Evolutionary conservation across 2,329 filamentous ascomycete genomes (phyloP), one percentile per base, ranked within the genome.

Genomic region (Lachnellula hyalina): DNA sequence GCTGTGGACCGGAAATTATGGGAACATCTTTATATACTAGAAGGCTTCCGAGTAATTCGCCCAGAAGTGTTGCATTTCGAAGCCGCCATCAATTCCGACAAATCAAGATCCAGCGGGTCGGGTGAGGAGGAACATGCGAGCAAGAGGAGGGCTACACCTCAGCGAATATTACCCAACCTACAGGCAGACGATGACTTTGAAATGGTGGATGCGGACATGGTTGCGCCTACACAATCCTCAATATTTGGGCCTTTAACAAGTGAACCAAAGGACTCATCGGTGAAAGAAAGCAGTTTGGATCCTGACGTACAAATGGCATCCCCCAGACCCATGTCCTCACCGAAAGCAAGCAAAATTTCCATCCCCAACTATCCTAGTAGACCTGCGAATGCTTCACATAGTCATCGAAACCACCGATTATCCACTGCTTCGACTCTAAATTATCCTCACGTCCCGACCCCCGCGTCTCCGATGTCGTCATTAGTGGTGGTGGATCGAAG

Each of bases 1-100:
- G 86, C 93, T 5, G 74, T 91, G 50, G 94, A 99, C 70, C 83
- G 89, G 35, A 87, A 88, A 58, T 74, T 97, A 28, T 99, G 94
- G 94, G 86, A 90, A 68, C 79, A 83, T 14, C 74, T 96, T 14
- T 99, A 96, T 71, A 80, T 85, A 36, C 74, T 85, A 7, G 92
- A 97, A 73, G 94, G 94, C 5, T 99, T 94, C 89, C 84, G 84
- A 61, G 81, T 87, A 6, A 78, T 92, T 59, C 72, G 74, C 7
- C 72, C 76, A 9, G 87, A 90, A 61, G 83, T 96, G 28, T 73
- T 75, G 41, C 72, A 75, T 2, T 90, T 84, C 61, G 89, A 95
- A 69, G 77, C 80, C 44, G 76, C 76, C 42, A 71, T 74, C 21
- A 72, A 71, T 15, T 59, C 44, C 9, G 61, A 64, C 8, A 54